A percentile compares a stretch with the other conserved stretches of the same genome.
These are phyloP conservation scores for Amphirosellinia nigrospora DNA, from an alignment of 495 filamentous ascomycete species.

Conservation along the genomic window DNA sequence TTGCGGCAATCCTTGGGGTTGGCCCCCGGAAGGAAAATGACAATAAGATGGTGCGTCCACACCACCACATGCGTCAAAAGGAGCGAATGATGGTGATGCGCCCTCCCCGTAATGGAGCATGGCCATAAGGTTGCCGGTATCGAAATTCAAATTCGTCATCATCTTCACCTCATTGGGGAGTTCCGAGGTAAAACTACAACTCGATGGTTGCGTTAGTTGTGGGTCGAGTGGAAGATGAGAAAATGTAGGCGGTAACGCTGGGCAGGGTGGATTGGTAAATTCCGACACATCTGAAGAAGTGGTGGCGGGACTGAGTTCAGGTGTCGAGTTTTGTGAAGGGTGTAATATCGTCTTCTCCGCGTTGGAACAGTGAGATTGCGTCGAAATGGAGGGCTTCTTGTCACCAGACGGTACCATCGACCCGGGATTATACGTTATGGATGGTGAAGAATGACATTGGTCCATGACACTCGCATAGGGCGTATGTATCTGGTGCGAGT, in stretches of 20 bases:
- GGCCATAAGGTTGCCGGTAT: slow-evolving; percentile 37
- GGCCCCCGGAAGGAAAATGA: slow-evolving; percentile 1
- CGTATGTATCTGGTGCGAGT: slow-evolving; percentile 31
- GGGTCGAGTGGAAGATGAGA: slow-evolving; percentile 29
- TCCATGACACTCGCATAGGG: slow-evolving; percentile 31
- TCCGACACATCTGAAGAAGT: slow-evolving; percentile 29
- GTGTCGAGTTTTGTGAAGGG: slow-evolving; percentile 30
- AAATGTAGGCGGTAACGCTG: slow-evolving; percentile 29
- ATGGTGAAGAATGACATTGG: slow-evolving; percentile 17
- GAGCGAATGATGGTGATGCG: slow-evolving; percentile 16
- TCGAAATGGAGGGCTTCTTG: slow-evolving; percentile 30
- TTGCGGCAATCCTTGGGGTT: not conserved
- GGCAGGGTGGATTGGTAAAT: slow-evolving; percentile 29
- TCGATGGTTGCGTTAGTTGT: slow-evolving; percentile 29
- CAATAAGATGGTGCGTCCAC: slow-evolving; percentile 2
- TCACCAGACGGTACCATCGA: slow-evolving; percentile 26
- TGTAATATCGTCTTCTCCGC: slow-evolving; percentile 12
- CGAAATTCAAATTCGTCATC: slow-evolving; percentile 36
- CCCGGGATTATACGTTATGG: slow-evolving; percentile 9
- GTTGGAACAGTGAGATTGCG: slow-evolving; percentile 21
- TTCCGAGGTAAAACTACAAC: slow-evolving; percentile 36
- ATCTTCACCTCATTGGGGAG: slow-evolving; percentile 39
- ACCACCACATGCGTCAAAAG: slow-evolving; percentile 25
- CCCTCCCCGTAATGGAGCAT: slow-evolving; percentile 31
- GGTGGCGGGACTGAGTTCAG: slow-evolving; percentile 38